phyloP scores from a whole-genome alignment of 1,139 yeast genomes.

The Wickerhamomyces sp. region DNA sequence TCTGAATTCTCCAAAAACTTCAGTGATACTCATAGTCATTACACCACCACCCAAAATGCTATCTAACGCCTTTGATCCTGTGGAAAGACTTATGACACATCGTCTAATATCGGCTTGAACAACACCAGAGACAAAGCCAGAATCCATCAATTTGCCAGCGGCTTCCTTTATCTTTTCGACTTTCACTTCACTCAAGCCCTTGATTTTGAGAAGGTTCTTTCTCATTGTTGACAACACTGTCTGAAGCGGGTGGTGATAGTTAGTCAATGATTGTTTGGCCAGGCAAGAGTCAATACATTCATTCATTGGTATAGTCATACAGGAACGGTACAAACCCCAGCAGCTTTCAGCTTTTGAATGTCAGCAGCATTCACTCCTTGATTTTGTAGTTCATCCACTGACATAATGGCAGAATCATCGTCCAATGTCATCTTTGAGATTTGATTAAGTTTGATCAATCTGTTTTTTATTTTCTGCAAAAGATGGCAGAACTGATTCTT shows the following conservation, averaged over 20 bases:
- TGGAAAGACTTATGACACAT: conserved; percentile 42
- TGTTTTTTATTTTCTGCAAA: neutral
- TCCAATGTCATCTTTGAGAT: conserved; percentile 9
- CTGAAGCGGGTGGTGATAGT: too few species aligned
- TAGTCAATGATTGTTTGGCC: neutral
- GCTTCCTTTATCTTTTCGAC: conserved; percentile 63
- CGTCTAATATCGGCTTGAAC: conserved; percentile 46
- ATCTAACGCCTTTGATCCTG: conserved; percentile 53
- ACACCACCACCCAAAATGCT: conserved; percentile 55
- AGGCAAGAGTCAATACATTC: neutral
- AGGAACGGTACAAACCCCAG: conserved; percentile 52
- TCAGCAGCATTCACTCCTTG: conserved; percentile 58
- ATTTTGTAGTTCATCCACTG: conserved; percentile 51
- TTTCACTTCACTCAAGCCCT: conserved; percentile 53
- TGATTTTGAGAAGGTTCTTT: conserved; percentile 46
- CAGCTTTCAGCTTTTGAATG: conserved; percentile 45
- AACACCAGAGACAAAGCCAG: conserved; percentile 53
- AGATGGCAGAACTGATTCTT: neutral
- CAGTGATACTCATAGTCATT: conserved; percentile 58
- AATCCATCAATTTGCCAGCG: conserved; percentile 44
- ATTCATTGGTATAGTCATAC: conserved; percentile 27
- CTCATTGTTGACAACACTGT: conserved; percentile 51
- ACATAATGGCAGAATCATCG: conserved; percentile 25
- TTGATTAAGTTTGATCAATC: neutral
- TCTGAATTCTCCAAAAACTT: conserved; percentile 60